Percentiles rank a stretch among this genome's conserved stretches.
Conservation (phyloP, 75 land plant species). For the Ceratopteris richardii region DNA sequence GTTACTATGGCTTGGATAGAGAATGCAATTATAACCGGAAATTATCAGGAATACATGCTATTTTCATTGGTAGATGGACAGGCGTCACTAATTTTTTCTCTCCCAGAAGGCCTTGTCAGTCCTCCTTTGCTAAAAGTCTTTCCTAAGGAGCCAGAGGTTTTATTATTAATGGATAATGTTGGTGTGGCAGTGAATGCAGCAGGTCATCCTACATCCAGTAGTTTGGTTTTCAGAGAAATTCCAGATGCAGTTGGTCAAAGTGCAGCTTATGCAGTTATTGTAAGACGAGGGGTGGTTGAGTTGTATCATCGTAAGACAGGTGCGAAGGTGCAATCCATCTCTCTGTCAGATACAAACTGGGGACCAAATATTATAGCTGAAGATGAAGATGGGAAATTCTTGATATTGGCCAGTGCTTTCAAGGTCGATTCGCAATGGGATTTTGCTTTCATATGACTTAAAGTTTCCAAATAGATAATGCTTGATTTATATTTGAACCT, state of each 20-base stretch:
- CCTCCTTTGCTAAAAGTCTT: conserved; percentile 52
- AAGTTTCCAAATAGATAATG: no score
- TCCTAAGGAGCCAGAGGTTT: conserved; percentile 40
- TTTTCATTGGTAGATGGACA: conserved; percentile 41
- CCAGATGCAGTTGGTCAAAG: conserved; percentile 78
- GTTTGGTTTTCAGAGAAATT: conserved; percentile 48
- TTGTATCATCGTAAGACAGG: conserved; percentile 72
- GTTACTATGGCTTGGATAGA: conserved; percentile 69
- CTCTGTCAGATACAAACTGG: conserved; percentile 25
- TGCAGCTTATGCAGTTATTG: conserved; percentile 50
- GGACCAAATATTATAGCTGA: conserved; percentile 44
- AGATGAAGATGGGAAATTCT: conserved; percentile 43
- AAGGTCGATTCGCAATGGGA: conserved; percentile 41
- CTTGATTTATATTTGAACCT: no score
- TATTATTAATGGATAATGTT: conserved; percentile 76
- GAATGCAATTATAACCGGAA: conserved; percentile 70
- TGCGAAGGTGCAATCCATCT: conserved; percentile 47
- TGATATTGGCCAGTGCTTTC: conserved; percentile 47
- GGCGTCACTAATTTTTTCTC: conserved; percentile 36
- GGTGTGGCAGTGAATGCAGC: conserved; percentile 53
- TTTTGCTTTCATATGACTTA: conserved; percentile 1
- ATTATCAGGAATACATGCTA: conserved; percentile 42
- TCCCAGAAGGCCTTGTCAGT: conserved; percentile 51
- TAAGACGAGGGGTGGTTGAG: conserved; percentile 50
- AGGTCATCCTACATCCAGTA: conserved; percentile 82